Conservation (phyloP, 1,284 basidiomycete genomes). For the Puccinia coronata region DNA sequence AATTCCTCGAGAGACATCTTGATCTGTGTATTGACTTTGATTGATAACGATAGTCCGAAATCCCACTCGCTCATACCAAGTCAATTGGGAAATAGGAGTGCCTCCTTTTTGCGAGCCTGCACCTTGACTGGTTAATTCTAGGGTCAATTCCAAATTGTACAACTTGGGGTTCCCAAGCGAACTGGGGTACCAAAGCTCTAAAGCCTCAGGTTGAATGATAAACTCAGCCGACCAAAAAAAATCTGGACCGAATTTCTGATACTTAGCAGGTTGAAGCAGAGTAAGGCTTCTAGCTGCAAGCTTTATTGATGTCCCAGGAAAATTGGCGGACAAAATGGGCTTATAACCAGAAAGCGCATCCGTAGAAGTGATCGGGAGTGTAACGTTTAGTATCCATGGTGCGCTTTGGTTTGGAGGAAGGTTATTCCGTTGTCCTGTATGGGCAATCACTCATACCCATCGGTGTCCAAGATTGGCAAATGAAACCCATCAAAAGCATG, state of each 20-base stretch:
- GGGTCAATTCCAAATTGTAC: conserved; percentile 51
- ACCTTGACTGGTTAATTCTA: background rate
- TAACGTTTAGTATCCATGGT: conserved; percentile 55
- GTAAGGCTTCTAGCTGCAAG: conserved; percentile 1
- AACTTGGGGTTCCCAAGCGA: conserved; percentile 52
- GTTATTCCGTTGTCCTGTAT: conserved; percentile 53
- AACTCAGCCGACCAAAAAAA: conserved; percentile 51
- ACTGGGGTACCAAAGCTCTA: conserved; percentile 55
- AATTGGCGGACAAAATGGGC: conserved; percentile 25
- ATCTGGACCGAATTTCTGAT: conserved; percentile 51
- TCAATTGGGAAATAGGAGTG: background rate
- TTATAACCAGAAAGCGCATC: background rate
- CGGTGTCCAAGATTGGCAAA: background rate
- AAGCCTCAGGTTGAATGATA: conserved; percentile 45
- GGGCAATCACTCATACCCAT: background rate
- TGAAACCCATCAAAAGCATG: background rate
- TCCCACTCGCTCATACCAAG: conserved; percentile 52
- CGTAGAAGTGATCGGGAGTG: conserved; percentile 51
- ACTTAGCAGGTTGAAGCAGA: background rate
- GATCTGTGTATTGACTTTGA: conserved; percentile 50
- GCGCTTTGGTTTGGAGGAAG: conserved; percentile 53
- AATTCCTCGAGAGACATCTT: conserved; percentile 50
- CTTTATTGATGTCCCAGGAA: conserved; percentile 40
- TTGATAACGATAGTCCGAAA: conserved; percentile 54
- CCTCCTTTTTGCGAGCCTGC: background rate